These are phyloP conservation scores for Rhizomucor pusillus DNA, from an alignment of 371 early-diverging fungal genomes.

Conservation along the genomic window DNA sequence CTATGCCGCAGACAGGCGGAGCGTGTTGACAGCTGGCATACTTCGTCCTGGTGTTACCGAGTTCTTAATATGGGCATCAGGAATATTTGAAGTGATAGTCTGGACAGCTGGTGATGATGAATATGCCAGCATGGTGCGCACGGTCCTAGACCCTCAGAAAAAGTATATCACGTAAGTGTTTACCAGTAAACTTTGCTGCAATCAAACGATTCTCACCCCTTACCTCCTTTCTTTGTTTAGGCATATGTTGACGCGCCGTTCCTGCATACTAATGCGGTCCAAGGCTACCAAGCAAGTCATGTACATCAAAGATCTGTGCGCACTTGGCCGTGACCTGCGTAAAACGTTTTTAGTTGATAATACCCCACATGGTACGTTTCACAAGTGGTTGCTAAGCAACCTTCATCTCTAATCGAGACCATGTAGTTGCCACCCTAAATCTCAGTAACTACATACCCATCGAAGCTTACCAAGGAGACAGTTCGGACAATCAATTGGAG, in stretches of 20 bases:
- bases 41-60: constrained; percentile 48
- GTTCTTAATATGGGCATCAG: constrained; percentile 42
- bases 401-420: neutral
- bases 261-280: constrained; percentile 39
- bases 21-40: constrained; percentile 36
- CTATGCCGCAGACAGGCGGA: constrained; percentile 28
- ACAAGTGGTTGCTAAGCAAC: neutral
- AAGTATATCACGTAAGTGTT: constrained; percentile 34
- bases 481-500: constrained; percentile 32
- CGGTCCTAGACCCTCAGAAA: constrained; percentile 35
- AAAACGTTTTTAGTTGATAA: constrained; percentile 45
- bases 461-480: constrained; percentile 38
- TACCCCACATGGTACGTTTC: constrained; percentile 35
- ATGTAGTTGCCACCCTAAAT: constrained; percentile 40
- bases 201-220: neutral
- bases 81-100: constrained; percentile 43
- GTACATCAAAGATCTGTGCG: constrained; percentile 43
- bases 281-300: constrained; percentile 28
- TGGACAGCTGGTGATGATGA: constrained; percentile 48
- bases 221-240: constrained; percentile 23
- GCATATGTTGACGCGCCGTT: constrained; percentile 37
- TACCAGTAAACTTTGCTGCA: neutral
- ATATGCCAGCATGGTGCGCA: constrained; percentile 36
- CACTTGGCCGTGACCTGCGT: constrained; percentile 44
- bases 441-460: constrained; percentile 48